A percentile compares a stretch with the other conserved stretches of the same genome.
phyloP scores from a whole-genome alignment of 176 grass and related monocot genomes.

The Eragrostis curvula region DNA sequence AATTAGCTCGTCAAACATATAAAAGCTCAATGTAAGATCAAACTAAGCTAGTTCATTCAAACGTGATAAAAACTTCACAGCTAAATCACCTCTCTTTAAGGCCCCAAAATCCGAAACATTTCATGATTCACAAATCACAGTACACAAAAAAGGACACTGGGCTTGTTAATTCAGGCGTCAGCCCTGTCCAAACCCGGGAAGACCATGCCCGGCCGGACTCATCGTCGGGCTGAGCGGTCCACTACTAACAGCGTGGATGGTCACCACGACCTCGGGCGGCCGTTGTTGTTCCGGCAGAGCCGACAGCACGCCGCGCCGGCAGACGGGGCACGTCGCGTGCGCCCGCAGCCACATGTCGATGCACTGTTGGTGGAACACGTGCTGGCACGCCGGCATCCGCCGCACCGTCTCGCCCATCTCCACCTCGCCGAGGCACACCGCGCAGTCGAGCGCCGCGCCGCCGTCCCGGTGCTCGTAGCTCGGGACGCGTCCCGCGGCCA shows the following conservation, averaged over 20 bases:
- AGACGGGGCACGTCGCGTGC: slow-evolving; percentile 56
- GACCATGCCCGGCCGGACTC: no score
- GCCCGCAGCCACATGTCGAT: slow-evolving; percentile 48
- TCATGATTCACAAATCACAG: neutral
- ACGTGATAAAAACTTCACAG: neutral
- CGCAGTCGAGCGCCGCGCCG: slow-evolving; percentile 31
- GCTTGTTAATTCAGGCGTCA: neutral
- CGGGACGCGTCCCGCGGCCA: slow-evolving; percentile 21
- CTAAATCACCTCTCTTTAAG: neutral
- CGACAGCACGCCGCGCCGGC: slow-evolving; percentile 35
- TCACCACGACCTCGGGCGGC: slow-evolving; percentile 24
- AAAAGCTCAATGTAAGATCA: neutral
- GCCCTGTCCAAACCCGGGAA: neutral
- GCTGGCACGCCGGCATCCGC: slow-evolving; percentile 49
- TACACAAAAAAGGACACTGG: neutral
- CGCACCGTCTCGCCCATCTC: slow-evolving; percentile 39
- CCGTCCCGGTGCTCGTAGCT: slow-evolving; percentile 38
- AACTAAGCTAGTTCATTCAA: neutral
- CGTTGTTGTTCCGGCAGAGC: slow-evolving; percentile 16
- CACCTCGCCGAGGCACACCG: slow-evolving; percentile 58
- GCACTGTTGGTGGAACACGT: slow-evolving; percentile 62
- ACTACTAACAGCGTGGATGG: neutral
- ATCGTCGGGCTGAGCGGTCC: neutral
- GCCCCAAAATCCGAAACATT: neutral
- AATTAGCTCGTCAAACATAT: no score